A percentile compares a stretch with the other conserved stretches of the same genome.
Evolutionary conservation across 2,329 filamentous ascomycete genomes (phyloP).

Genomic region (Bisporella sp.): DNA sequence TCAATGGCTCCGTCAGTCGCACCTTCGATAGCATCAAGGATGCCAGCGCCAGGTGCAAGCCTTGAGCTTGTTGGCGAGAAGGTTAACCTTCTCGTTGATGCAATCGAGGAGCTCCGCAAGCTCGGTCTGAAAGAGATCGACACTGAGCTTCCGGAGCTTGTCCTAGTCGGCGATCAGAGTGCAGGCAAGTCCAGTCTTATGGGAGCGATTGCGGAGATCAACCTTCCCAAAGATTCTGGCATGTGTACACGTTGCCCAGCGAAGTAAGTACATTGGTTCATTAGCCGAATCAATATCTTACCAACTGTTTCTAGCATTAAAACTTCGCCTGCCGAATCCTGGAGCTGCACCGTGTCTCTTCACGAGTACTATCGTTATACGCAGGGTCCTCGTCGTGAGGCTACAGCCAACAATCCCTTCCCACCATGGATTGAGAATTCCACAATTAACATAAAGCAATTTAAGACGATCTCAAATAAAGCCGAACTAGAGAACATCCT

Average conservation of each 20-base stretch:
- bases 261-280: slow-evolving; percentile 33
- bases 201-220: slow-evolving; percentile 60
- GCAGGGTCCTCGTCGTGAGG: background rate
- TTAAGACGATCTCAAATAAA: slow-evolving; percentile 57
- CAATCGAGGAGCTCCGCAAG: slow-evolving; percentile 60
- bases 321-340: slow-evolving; percentile 46
- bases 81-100: slow-evolving; percentile 58
- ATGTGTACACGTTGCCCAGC: slow-evolving; percentile 78
- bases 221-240: slow-evolving; percentile 61
- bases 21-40: too few species aligned
- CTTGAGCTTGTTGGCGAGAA: slow-evolving; percentile 51
- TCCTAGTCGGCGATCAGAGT: slow-evolving; percentile 78
- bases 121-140: slow-evolving; percentile 63
- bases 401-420: slow-evolving; percentile 37
- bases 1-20: background rate
- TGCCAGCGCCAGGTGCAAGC: slow-evolving; percentile 25
- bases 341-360: slow-evolving; percentile 63
- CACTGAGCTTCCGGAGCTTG: slow-evolving; percentile 68
- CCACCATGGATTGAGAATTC: slow-evolving; percentile 55
- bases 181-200: slow-evolving; percentile 70
- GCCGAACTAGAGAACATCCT: slow-evolving; percentile 60
- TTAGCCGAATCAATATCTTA: background rate
- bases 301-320: slow-evolving; percentile 45
- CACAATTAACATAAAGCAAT: slow-evolving; percentile 40
- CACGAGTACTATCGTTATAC: slow-evolving; percentile 55